Conservation (phyloP, 1,284 basidiomycete species). For the Mycena sp. region DNA sequence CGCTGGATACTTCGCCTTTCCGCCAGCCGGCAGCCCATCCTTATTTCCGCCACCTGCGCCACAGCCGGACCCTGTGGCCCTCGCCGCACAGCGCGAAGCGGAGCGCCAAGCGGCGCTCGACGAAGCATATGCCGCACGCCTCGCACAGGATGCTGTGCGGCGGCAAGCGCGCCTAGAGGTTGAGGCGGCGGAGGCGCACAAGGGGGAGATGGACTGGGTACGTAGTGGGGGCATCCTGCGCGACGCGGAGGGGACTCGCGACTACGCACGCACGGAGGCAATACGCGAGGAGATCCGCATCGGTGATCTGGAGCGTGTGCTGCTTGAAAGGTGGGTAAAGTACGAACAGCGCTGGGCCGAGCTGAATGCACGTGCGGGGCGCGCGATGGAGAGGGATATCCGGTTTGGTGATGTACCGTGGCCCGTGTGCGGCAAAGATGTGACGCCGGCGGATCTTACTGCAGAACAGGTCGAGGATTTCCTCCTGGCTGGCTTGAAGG, state of each 20-base stretch:
- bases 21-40: too few relatives aligned
- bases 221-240: constrained; percentile 63
- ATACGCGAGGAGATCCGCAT: constrained; percentile 53
- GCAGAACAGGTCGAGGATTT: constrained; percentile 59
- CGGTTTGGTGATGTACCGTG: constrained; percentile 65
- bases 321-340: constrained; percentile 54
- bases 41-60: background rate
- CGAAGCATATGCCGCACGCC: constrained; percentile 25
- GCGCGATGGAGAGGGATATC: constrained; percentile 23
- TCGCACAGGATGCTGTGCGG: constrained; percentile 12
- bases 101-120: constrained; percentile 20
- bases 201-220: constrained; percentile 68
- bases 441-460: constrained; percentile 50
- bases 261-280: constrained; percentile 56
- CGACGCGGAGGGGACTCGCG: constrained; percentile 58
- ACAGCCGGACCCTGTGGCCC: background rate
- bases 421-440: constrained; percentile 43
- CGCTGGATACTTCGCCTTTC: too few relatives aligned
- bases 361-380: constrained; percentile 37
- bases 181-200: constrained; percentile 41
- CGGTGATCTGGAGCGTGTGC: constrained; percentile 48
- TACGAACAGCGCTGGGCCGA: constrained; percentile 61
- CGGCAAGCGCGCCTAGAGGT: constrained; percentile 11
- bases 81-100: constrained; percentile 8
- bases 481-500: constrained; percentile 57